Conservation (phyloP, 2,329 filamentous ascomycete genomes). For the Pseudogymnoascus sp. region DNA sequence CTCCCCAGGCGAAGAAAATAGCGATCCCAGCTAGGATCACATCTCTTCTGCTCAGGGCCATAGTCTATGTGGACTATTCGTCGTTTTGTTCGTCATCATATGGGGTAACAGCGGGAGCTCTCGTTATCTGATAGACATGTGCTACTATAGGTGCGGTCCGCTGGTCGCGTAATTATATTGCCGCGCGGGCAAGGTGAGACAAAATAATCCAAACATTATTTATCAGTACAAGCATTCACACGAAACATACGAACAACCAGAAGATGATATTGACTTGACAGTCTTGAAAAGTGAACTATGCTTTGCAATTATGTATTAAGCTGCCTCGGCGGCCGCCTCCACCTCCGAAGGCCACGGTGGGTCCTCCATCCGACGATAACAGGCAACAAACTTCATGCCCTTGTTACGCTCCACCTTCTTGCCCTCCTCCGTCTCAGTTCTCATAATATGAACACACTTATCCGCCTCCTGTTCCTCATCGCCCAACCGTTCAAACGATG, state of each 20-base stretch:
- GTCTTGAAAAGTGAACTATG: neutral
- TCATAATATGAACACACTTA: conserved; percentile 66
- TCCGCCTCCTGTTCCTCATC: conserved; percentile 60
- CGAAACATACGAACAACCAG: neutral
- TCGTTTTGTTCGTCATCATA: conserved; percentile 26
- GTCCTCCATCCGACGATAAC: conserved; percentile 65
- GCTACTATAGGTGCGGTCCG: conserved; percentile 1
- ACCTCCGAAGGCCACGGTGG: conserved; percentile 57
- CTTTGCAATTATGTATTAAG: neutral
- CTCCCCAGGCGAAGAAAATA: conserved; percentile 79
- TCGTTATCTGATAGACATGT: conserved; percentile 9
- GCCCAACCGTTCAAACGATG: conserved; percentile 66
- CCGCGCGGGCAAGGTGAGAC: conserved; percentile 2
- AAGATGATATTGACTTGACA: neutral
- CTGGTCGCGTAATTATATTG: conserved; percentile 9
- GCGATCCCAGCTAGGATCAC: conserved; percentile 57
- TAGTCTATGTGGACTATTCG: conserved; percentile 30
- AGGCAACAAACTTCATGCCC: conserved; percentile 81
- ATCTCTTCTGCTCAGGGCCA: conserved; percentile 69
- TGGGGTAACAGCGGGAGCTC: conserved; percentile 13
- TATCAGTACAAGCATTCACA: neutral
- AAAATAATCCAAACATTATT: neutral
- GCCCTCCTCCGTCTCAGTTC: conserved; percentile 83
- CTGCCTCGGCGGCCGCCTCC: conserved; percentile 37
- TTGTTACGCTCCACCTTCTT: conserved; percentile 92